Base-by-base conservation (phyloP, 2,329 filamentous ascomycete species). In the Aspergillus sp. region DNA sequence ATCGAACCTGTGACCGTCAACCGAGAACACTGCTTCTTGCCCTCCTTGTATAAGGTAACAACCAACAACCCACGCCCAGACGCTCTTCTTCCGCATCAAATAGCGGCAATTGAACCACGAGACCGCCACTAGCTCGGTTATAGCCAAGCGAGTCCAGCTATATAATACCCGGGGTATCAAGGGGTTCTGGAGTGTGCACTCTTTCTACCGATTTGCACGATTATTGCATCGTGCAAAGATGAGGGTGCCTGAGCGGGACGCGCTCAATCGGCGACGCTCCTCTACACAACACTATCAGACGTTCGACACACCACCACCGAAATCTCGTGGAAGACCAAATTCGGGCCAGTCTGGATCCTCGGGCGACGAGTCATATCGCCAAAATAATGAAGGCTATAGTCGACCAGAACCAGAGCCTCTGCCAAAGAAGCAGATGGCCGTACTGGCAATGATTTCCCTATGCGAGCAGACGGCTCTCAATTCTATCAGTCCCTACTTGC, bases 401-500 rank as follows among this genome's bases (percentile, higher is more conserved):
- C 34, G 30, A 11, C 31, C 31, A 9, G 7, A 33, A 4, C 45
- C 81, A 52, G 88, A 88, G 2, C 90, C 91, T 0, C 70, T 98
- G 12, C 93, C 93, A 0, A 81, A 82, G 52, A 82, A 77, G 53
- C 93, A 97, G 71, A 83, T 98, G 48, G 77, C 83, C 5, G 79
- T 97, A 9, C 74, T 98, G 30, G 91, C 91, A 1, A 72, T 96
- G 52, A 87, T 98, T 47, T 90, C 90, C 6, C 76, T 98, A 19
- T 86, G 88, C 42, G 93, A 98, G 64, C 93, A 98, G 73, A 97
- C 91, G 0, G 93, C 93, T 0, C 78, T 98, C 61, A 98, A 98
- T 67, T 95, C 90, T 19, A 96, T 98, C 59, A 87, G 86, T 8
- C 93, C 93, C 1, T 98, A 98, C 66, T 79, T 98, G 2, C 93